Conservation (phyloP, 176 grass and related monocot genomes). For the Raddia guianensis region DNA sequence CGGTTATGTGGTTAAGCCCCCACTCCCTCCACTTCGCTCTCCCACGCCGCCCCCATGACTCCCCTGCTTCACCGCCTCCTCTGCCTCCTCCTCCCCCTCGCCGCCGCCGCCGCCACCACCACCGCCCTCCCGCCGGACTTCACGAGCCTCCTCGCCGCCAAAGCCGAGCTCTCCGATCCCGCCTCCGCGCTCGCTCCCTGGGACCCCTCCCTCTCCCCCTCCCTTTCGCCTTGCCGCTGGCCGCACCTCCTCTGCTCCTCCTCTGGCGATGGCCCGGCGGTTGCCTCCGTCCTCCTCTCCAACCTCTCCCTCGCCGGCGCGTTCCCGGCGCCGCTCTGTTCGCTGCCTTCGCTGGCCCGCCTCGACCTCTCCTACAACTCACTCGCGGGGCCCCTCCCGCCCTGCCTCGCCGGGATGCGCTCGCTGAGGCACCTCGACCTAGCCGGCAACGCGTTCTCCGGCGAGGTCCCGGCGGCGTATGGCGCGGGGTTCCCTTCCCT, state of each 20-base stretch:
- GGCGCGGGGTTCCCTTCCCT: constrained; percentile 46
- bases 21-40: constrained; percentile 13
- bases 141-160: constrained; percentile 12
- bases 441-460: constrained; percentile 62
- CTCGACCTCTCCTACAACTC: constrained; percentile 77
- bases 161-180: constrained; percentile 47
- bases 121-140: background rate
- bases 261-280: background rate
- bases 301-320: constrained; percentile 49
- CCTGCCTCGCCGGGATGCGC: constrained; percentile 51
- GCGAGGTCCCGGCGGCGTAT: constrained; percentile 46
- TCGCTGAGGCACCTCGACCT: constrained; percentile 66
- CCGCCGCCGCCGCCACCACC: background rate
- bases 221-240: constrained; percentile 59
- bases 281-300: constrained; percentile 59
- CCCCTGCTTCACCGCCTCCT: constrained; percentile 42
- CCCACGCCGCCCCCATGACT: constrained; percentile 41
- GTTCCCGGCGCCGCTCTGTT: constrained; percentile 51
- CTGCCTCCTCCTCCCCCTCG: constrained; percentile 10
- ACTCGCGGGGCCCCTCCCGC: constrained; percentile 49
- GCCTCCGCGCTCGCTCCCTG: constrained; percentile 45
- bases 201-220: constrained; percentile 11
- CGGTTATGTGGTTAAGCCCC: constrained; percentile 37
- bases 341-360: constrained; percentile 26
- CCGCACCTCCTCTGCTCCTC: constrained; percentile 45